Percentiles rank a stretch among this genome's conserved stretches.
phyloP scores from a whole-genome alignment of 805 yeast species.

The Metschnikowia amazonensis region DNA sequence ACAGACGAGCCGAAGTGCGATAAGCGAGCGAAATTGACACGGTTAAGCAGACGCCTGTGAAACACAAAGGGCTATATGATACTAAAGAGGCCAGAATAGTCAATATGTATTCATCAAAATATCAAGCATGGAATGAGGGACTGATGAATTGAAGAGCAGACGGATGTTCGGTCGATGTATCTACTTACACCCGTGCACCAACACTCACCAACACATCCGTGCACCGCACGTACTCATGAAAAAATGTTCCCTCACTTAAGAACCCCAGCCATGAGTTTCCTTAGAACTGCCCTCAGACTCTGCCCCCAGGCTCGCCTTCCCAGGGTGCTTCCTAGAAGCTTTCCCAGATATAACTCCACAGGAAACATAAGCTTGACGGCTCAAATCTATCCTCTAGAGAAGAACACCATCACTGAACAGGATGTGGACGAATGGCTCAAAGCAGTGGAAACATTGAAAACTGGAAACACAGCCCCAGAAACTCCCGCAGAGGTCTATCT shows the following conservation, averaged over 20 bases:
- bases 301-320: constrained; percentile 4
- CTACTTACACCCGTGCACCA: not conserved
- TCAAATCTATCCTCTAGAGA: constrained; percentile 37
- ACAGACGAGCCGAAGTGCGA: not conserved
- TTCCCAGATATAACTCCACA: constrained; percentile 8
- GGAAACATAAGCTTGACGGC: constrained; percentile 25
- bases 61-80: not conserved
- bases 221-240: constrained; percentile 2
- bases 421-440: constrained; percentile 47
- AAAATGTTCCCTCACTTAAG: constrained; percentile 2
- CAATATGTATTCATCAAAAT: not conserved
- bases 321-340: not conserved
- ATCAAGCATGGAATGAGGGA: not conserved
- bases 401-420: constrained; percentile 33
- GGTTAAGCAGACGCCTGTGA: not conserved
- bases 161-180: not conserved
- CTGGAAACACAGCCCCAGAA: constrained; percentile 30
- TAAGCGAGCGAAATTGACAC: not conserved
- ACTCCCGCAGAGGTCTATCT: constrained; percentile 37
- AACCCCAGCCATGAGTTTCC: constrained; percentile 11
- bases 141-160: not conserved
- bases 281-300: constrained; percentile 10
- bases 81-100: too few relatives aligned
- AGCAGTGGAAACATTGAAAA: constrained; percentile 40
- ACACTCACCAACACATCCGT: not conserved